A percentile compares a stretch with the other conserved stretches of the same genome.
Conservation (phyloP, 2,329 filamentous ascomycete species). For the Colletotrichum chrysophilum region DNA sequence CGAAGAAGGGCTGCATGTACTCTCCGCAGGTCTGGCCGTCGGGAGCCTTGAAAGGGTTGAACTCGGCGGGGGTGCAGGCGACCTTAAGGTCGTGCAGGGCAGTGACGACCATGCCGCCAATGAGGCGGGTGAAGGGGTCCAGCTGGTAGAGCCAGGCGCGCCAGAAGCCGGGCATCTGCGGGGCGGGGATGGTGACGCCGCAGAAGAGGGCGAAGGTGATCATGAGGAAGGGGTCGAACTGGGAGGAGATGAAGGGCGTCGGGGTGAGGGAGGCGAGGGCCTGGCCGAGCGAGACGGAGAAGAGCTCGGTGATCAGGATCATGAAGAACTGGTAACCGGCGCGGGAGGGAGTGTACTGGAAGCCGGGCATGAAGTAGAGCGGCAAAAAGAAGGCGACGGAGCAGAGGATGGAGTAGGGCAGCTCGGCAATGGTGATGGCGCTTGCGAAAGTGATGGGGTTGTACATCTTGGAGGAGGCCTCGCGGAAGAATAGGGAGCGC, state of each 20-base stretch:
- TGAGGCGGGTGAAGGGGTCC: slow-evolving; percentile 82
- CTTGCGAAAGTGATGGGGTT: slow-evolving; percentile 78
- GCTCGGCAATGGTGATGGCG: slow-evolving; percentile 80
- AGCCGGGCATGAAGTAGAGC: slow-evolving; percentile 83
- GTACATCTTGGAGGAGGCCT: slow-evolving; percentile 87
- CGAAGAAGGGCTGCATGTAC: slow-evolving; percentile 78
- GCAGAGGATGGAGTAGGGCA: slow-evolving; percentile 84
- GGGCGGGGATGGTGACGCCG: slow-evolving; percentile 81
- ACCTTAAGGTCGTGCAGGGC: slow-evolving; percentile 73
- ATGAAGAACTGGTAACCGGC: slow-evolving; percentile 91
- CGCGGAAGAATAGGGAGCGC: slow-evolving; percentile 83
- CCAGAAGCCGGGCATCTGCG: slow-evolving; percentile 82
- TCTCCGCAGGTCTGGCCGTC: slow-evolving; percentile 70
- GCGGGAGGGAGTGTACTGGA: slow-evolving; percentile 65
- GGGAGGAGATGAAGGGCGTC: slow-evolving; percentile 76
- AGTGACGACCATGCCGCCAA: slow-evolving; percentile 80
- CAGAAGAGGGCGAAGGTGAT: slow-evolving; percentile 87
- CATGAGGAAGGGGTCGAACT: slow-evolving; percentile 83
- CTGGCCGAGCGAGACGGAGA: slow-evolving; percentile 82
- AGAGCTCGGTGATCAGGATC: slow-evolving; percentile 81
- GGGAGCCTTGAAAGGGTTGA: slow-evolving; percentile 73
- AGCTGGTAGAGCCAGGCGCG: slow-evolving; percentile 82
- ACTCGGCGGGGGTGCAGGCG: slow-evolving; percentile 63
- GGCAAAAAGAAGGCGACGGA: slow-evolving; percentile 82
- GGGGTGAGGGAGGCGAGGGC: slow-evolving; percentile 79